These are phyloP conservation scores for Cubamyces lactineus DNA, from an alignment of 768 basidiomycete species.

Conservation along the genomic window DNA sequence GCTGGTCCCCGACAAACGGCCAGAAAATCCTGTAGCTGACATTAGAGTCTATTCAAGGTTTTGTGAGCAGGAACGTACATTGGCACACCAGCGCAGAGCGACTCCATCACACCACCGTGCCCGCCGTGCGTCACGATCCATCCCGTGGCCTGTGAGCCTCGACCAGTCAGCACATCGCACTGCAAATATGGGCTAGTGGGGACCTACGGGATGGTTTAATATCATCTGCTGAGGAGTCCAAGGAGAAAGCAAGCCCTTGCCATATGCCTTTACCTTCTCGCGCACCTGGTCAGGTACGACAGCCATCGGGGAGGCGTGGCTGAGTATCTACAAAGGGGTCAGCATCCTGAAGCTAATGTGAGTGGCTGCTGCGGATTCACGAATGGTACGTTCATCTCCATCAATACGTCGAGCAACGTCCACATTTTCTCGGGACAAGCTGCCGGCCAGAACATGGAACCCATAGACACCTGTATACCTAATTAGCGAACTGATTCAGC, in stretches of 20 bases:
- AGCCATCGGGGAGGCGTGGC: slow-evolving; percentile 20
- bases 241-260: slow-evolving; percentile 2
- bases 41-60: not conserved
- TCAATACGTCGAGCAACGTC: slow-evolving; percentile 25
- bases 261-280: slow-evolving; percentile 6
- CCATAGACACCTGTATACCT: slow-evolving; percentile 25
- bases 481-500: no score
- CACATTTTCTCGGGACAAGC: slow-evolving; percentile 22
- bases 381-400: slow-evolving; percentile 26
- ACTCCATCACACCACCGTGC: slow-evolving; percentile 11
- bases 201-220: slow-evolving; percentile 7
- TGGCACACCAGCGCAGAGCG: slow-evolving; percentile 11
- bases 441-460: slow-evolving; percentile 26
- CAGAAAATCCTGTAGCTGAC: not conserved
- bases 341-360: not conserved
- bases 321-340: slow-evolving; percentile 8
- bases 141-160: slow-evolving; percentile 1
- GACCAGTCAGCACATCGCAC: not conserved
- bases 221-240: slow-evolving; percentile 16
- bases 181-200: not conserved
- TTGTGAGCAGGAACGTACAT: not conserved
- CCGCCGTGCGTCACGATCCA: slow-evolving; percentile 19
- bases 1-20: slow-evolving; percentile 15
- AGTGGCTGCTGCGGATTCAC: slow-evolving; percentile 3
- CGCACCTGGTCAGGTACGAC: slow-evolving; percentile 12